These are phyloP conservation scores for Chrysanthemum makinoi DNA, from an alignment of 129 eudicot species.

Conservation along the genomic window DNA sequence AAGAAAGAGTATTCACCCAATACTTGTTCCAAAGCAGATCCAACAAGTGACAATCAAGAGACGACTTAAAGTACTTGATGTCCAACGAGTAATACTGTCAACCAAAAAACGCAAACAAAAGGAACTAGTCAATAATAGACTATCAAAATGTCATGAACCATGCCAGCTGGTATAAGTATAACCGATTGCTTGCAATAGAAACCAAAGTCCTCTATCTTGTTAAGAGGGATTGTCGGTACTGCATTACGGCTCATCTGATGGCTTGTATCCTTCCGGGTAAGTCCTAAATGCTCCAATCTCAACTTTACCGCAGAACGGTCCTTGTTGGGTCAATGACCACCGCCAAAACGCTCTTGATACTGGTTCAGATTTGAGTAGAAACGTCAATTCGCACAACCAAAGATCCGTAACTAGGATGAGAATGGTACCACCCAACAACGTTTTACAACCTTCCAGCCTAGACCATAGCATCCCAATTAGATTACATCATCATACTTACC, in stretches of 20 bases:
- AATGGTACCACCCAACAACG: constrained; percentile 98
- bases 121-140: neutral
- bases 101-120: neutral
- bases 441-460: constrained; percentile 94
- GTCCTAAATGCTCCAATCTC: constrained; percentile 98
- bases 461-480: neutral
- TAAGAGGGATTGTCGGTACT: constrained; percentile 95
- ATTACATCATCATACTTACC: too few species aligned
- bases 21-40: too few species aligned
- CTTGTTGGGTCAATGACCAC: constrained; percentile 98
- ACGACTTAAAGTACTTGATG: constrained; percentile 90
- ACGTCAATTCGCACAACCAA: constrained; percentile 99
- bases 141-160: neutral
- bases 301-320: constrained; percentile 96
- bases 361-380: constrained; percentile 93
- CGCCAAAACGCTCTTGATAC: constrained; percentile 91
- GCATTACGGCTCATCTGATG: constrained; percentile 97
- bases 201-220: constrained; percentile 99
- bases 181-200: constrained; percentile 94
- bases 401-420: constrained; percentile 98
- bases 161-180: neutral
- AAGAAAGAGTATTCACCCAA: too few species aligned
- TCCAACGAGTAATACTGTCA: constrained; percentile 89
- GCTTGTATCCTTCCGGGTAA: constrained; percentile 96
- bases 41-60: constrained; percentile 93